Conservation (phyloP, 768 basidiomycete species). For the Xanthoconium purpureum region DNA sequence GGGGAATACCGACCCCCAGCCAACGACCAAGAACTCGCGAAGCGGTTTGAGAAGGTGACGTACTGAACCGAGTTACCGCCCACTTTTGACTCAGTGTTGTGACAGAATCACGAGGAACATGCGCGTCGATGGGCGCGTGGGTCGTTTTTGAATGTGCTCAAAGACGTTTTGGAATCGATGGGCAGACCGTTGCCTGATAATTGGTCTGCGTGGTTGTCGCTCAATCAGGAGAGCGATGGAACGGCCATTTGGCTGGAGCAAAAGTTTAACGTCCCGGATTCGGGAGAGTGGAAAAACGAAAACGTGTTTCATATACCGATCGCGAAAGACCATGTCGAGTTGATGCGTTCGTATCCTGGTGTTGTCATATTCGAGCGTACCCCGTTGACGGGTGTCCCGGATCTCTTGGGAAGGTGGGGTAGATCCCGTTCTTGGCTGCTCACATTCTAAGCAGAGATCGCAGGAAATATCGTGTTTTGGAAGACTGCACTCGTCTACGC, state of each 20-base stretch:
- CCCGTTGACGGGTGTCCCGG: conserved; percentile 56
- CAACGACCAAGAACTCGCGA: conserved; percentile 64
- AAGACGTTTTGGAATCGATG: conserved; percentile 39
- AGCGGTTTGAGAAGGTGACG: conserved; percentile 63
- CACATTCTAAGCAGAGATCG: background rate
- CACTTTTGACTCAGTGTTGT: conserved; percentile 4
- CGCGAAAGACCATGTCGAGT: conserved; percentile 18
- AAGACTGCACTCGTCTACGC: conserved; percentile 69
- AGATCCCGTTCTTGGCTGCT: background rate
- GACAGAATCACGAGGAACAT: conserved; percentile 70
- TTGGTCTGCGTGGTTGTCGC: conserved; percentile 73
- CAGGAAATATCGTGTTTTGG: conserved; percentile 69
- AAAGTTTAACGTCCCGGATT: conserved; percentile 68
- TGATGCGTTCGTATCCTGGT: conserved; percentile 46
- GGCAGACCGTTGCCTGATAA: conserved; percentile 31
- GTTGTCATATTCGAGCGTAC: conserved; percentile 75
- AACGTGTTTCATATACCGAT: conserved; percentile 58
- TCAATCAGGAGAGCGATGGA: conserved; percentile 67
- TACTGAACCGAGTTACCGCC: background rate
- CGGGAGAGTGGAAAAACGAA: conserved; percentile 61
- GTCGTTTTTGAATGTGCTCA: conserved; percentile 50
- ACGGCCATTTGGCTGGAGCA: conserved; percentile 79
- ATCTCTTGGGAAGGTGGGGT: conserved; percentile 65
- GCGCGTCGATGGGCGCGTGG: conserved; percentile 71
- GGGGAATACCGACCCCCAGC: conserved; percentile 49